These are phyloP conservation scores for Gynochthodes officinalis DNA, from an alignment of 257 asterid genomes.

Conservation along the genomic window DNA sequence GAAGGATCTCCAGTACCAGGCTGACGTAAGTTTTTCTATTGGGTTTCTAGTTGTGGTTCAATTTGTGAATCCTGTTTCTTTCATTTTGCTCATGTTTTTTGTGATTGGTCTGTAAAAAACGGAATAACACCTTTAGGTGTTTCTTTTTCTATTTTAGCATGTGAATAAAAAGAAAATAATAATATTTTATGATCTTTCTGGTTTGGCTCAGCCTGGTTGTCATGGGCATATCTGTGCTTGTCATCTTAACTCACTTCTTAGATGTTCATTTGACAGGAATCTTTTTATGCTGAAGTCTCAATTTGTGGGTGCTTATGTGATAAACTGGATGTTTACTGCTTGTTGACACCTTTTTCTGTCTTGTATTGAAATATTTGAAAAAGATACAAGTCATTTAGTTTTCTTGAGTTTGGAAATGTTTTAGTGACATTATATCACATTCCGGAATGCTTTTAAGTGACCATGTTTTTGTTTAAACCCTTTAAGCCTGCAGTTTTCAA, in stretches of 20 bases:
- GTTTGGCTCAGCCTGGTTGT: background rate
- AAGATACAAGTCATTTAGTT: background rate
- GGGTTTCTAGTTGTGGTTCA: background rate
- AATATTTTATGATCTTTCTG: background rate
- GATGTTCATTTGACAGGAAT: background rate
- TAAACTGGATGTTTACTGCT: background rate
- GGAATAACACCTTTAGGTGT: background rate
- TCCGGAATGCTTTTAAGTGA: background rate
- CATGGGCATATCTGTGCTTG: too few relatives aligned
- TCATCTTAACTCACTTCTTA: background rate
- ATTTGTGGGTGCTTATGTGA: background rate
- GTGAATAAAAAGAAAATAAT: background rate
- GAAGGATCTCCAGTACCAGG: slow-evolving; percentile 98
- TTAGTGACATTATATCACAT: background rate
- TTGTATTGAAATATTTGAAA: background rate
- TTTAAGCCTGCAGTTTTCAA: background rate
- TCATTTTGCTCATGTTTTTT: background rate
- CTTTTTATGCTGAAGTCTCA: too few relatives aligned
- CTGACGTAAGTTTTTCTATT: slow-evolving; percentile 69
- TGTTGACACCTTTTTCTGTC: background rate
- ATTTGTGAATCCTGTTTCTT: background rate
- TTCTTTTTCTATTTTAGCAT: background rate
- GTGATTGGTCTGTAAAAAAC: background rate
- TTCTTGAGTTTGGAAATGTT: background rate
- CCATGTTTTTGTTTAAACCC: background rate